Percentiles rank a stretch among this genome's conserved stretches.
These are phyloP conservation scores for Cucurbita moschata DNA, from an alignment of 306 rosid species.

Conservation along the genomic window DNA sequence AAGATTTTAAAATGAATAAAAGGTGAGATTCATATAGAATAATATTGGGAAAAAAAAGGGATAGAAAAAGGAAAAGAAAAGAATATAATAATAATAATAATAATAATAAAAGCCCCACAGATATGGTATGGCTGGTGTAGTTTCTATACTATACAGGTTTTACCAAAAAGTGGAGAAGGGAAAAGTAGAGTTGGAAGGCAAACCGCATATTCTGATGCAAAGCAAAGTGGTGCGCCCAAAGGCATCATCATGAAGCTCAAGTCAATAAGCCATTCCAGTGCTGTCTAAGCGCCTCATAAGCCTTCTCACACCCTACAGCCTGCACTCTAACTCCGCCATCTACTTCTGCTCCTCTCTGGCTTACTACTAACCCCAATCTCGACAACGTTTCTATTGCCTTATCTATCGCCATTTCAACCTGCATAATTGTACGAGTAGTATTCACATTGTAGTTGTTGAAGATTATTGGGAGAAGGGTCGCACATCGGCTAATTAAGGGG, in stretches of 20 bases:
- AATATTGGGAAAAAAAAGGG: too few species aligned
- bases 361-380: constrained; percentile 61
- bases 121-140: neutral
- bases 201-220: neutral
- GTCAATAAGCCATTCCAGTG: constrained; percentile 62
- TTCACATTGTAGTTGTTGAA: neutral
- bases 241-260: neutral
- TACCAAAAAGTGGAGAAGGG: neutral
- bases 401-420: constrained; percentile 88
- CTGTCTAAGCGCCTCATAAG: constrained; percentile 44
- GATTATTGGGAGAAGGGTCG: too few species aligned
- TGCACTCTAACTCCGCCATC: constrained; percentile 35
- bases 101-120: neutral
- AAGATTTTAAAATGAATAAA: too few species aligned
- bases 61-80: too few species aligned
- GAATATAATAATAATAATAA: too few species aligned
- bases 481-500: too few species aligned
- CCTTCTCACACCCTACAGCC: constrained; percentile 48
- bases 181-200: neutral
- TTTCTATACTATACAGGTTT: neutral
- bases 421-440: constrained; percentile 10
- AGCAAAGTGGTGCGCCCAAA: neutral
- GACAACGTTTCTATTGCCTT: constrained; percentile 52
- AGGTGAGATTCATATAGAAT: too few species aligned
- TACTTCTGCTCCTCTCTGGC: constrained; percentile 11